Evolutionary conservation across 306 rosid genomes (phyloP).

Genomic region (Inga laurina): DNA sequence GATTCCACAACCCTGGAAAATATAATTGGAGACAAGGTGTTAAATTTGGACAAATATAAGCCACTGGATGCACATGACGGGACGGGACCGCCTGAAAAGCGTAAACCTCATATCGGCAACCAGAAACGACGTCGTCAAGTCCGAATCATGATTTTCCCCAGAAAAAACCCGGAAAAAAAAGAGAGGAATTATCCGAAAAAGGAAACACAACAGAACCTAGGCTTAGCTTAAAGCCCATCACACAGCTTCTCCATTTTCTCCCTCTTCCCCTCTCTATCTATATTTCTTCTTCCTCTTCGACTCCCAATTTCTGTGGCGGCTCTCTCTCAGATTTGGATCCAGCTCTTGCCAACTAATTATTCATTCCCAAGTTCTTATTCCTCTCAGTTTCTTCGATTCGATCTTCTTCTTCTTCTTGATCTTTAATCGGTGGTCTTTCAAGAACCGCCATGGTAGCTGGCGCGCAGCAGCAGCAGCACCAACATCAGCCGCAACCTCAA

Average conservation of each 20-base stretch:
- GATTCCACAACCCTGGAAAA: too few species aligned
- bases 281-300: background rate
- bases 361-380: background rate
- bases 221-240: constrained; percentile 55
- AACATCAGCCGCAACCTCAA: constrained; percentile 37
- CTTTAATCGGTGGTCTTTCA: constrained; percentile 29
- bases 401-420: constrained; percentile 39
- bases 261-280: background rate
- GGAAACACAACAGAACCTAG: constrained; percentile 10
- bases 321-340: constrained; percentile 68
- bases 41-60: background rate
- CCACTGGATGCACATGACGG: background rate
- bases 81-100: background rate
- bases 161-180: background rate
- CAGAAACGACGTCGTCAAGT: background rate
- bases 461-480: constrained; percentile 43
- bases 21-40: background rate
- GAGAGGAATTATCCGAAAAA: background rate
- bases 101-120: background rate
- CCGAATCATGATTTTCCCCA: background rate
- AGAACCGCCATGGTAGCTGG: constrained; percentile 70
- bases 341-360: constrained; percentile 3
- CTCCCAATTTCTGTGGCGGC: constrained; percentile 72
- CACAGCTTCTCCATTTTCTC: constrained; percentile 21
- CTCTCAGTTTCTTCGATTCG: constrained; percentile 1